Evolutionary conservation across 805 yeast genomes (phyloP), one percentile per base, ranked within the genome.

Genomic region (Ogataea glucozyma): DNA sequence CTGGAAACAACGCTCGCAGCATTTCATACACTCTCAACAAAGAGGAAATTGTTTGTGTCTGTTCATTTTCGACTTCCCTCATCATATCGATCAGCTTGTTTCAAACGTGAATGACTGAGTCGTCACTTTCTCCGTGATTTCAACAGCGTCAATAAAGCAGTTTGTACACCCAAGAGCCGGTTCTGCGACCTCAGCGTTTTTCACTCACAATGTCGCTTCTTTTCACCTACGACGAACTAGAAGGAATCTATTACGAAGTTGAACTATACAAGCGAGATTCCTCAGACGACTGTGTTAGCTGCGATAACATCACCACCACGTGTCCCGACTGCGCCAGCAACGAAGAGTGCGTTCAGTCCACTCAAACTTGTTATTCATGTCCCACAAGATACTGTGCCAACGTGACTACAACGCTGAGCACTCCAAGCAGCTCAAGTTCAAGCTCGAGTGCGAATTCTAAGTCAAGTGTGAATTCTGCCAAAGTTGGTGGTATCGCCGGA

Each of bases 401-500:
- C 41, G 44, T 58, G 11, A 42, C 60, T 2, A 41, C 58, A 2
- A 48, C 60, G 4, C 45, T 62, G 2, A 34, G 44, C 16, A 39
- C 57, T 5, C 47, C 55, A 2, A 14, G 47, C 12, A 29, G 41
- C 11, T 38, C 31, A 13, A 30, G 30, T 14, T 31, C 43, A 6
- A 16, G 24, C 8, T 26, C 43, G 3, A 18, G 37, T 6, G 18
- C 16, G 17, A 30, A 49, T 14, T n/a, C 29, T 17, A 19, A 20
- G 23, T 19, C 30, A 7, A 26, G 47, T 1, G 24, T 47, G 12
- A 40, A 31, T 26, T 33, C 54, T 17, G 57, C 66, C 8, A 58
- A 70, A 37, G 61, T 71, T 14, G 83, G 88, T 5, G 87, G 81
- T 6, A 73, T 83, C 16, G 85, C 83, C 0, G 91, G 89, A 17